Base-by-base conservation (phyloP, 176 grass and related monocot genomes). In the Aechmea fasciata region DNA sequence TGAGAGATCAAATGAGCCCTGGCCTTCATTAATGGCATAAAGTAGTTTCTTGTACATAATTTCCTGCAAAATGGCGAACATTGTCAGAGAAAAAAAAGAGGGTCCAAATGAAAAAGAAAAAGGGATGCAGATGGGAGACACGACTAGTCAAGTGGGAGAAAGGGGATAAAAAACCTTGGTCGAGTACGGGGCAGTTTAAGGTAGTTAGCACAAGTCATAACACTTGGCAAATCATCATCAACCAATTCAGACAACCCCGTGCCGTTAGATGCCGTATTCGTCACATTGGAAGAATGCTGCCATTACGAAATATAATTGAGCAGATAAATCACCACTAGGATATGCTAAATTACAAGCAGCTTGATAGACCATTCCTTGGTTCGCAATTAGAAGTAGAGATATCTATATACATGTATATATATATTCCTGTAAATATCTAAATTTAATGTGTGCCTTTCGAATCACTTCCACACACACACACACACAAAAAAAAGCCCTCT, bases 1-100 rank as follows among this genome's bases (percentile, higher is more conserved):
- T n/a, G 91, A 96, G 67, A 96, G 91, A 86, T 96, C 91, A 81
- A 96, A 96, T 22, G 91, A 96, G 25, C 91, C 91, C 75, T 88
- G 91, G 49, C 91, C 91, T 84, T 96, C 91, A 48, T 67, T 88
- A 68, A 96, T 91, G 3, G 91, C 87, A 75, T 91, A 96, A 78
- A 96, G 84, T 71, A 96, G 71, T 54, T 91, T 96, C 85, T 86
- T 88, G 54, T 75, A 77, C 91, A 96, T 91, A 48, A 91, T 66
- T 64, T 81, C 87, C 91, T 96, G 85, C 50, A 81, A 81, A 2
- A 57, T 18, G 47, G 79, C 47, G 53, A 7, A 66, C 53, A n/a
- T 19, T 76, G 69, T 65, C 55, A 51, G 65, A 11, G 62, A 75
- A 25, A 62, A 55, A 23, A 23, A 23, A 23, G 22, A 9, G 49